phyloP scores from a whole-genome alignment of 176 grass and related monocot species.

The Triticum timopheevii region DNA sequence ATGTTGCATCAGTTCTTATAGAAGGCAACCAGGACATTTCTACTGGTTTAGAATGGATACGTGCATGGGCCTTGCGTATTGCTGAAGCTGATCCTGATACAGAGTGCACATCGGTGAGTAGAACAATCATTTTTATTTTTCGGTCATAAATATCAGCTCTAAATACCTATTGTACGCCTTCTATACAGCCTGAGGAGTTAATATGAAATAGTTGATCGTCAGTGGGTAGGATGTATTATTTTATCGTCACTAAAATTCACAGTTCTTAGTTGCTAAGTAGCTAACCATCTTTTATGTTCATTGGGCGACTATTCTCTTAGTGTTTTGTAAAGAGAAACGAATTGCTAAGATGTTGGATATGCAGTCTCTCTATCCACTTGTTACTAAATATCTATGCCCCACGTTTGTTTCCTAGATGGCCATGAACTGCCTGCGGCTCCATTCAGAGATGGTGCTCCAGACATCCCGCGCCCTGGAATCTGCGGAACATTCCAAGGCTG shows the following conservation, averaged over 20 bases:
- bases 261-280: neutral
- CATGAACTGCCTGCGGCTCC: constrained; percentile 82
- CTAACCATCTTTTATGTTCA: neutral
- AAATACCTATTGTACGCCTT: neutral
- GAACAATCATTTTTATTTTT: neutral
- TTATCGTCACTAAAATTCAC: neutral
- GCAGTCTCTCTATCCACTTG: neutral
- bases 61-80: constrained; percentile 70
- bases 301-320: neutral
- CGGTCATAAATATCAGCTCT: constrained; percentile 8
- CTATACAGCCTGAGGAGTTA: neutral
- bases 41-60: constrained; percentile 87
- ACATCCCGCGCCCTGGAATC: constrained; percentile 79
- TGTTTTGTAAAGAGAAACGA: neutral
- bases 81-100: constrained; percentile 82
- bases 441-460: constrained; percentile 91
- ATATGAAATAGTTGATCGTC: neutral
- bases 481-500: constrained; percentile 38
- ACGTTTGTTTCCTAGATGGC: constrained; percentile 66
- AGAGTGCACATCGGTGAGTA: constrained; percentile 83
- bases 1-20: constrained; percentile 79
- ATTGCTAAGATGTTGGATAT: neutral
- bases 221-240: no score
- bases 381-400: neutral
- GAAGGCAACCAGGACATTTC: constrained; percentile 82